Conservation (phyloP, 2,329 filamentous ascomycete species). For the Cladophialophora exuberans region DNA sequence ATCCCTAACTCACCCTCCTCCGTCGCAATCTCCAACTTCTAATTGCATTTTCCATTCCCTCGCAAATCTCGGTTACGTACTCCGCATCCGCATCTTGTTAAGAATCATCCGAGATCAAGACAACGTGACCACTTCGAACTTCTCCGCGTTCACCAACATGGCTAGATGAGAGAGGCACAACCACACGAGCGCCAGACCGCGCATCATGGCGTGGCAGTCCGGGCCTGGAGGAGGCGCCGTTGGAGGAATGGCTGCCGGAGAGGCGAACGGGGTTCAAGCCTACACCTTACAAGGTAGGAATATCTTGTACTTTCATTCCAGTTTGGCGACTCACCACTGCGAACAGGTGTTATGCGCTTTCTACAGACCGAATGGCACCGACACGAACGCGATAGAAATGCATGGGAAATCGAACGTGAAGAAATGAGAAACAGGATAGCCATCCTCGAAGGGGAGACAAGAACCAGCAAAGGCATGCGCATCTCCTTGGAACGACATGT, state of each 20-base stretch:
- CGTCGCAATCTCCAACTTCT: neutral
- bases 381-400: slow-evolving; percentile 95
- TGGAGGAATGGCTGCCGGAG: slow-evolving; percentile 27
- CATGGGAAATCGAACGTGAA: slow-evolving; percentile 98
- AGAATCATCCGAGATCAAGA: slow-evolving; percentile 13
- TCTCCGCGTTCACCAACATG: slow-evolving; percentile 21
- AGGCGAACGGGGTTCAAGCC: slow-evolving; percentile 33
- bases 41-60: neutral
- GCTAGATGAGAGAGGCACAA: slow-evolving; percentile 31
- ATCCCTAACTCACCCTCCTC: neutral
- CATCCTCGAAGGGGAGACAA: slow-evolving; percentile 84
- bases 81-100: slow-evolving; percentile 2
- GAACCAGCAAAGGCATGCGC: slow-evolving; percentile 84
- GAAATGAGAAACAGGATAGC: slow-evolving; percentile 99
- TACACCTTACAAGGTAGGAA: slow-evolving; percentile 34
- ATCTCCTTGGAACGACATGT: slow-evolving; percentile 91
- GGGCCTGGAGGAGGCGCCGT: slow-evolving; percentile 29
- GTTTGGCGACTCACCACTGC: slow-evolving; percentile 2
- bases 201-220: slow-evolving; percentile 36
- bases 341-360: slow-evolving; percentile 93
- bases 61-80: too few species aligned
- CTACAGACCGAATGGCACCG: slow-evolving; percentile 99
- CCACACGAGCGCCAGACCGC: slow-evolving; percentile 28
- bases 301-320: neutral
- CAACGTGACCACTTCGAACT: slow-evolving; percentile 18